Evolutionary conservation across 441 rosid species (phyloP).

Genomic region (Euphorbia celastroides): DNA sequence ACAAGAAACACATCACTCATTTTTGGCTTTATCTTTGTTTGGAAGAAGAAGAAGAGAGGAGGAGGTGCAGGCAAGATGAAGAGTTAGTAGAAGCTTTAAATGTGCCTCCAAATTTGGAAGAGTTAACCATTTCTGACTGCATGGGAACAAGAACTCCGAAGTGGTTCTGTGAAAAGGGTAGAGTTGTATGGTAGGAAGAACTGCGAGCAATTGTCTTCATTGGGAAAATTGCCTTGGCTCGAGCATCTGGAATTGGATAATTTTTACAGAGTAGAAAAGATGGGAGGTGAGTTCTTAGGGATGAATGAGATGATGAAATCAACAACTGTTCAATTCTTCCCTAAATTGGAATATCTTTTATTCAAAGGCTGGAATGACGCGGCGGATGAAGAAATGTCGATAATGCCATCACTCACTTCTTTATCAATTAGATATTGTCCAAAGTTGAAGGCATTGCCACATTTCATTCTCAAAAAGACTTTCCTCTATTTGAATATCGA

Average conservation of each 20-base stretch:
- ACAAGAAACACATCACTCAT: background rate
- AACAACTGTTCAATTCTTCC: background rate
- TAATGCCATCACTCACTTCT: background rate
- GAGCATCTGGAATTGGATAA: background rate
- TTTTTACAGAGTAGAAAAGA: background rate
- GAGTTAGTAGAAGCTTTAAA: background rate
- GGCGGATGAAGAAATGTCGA: background rate
- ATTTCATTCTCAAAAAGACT: background rate
- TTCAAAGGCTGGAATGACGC: fast-evolving
- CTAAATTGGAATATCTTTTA: background rate
- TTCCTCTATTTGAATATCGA: too few species aligned
- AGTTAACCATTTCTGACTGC: background rate
- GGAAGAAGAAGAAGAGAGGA: too few species aligned
- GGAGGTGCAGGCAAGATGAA: background rate
- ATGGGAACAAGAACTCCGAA: background rate
- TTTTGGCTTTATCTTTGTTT: too few species aligned
- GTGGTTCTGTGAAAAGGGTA: background rate
- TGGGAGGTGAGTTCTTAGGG: background rate
- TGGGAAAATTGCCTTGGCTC: too few species aligned
- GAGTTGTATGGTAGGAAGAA: background rate
- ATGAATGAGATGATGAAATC: background rate
- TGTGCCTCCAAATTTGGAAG: background rate
- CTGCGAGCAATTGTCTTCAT: background rate
- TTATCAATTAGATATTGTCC: background rate
- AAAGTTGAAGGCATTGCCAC: background rate